A percentile compares a stretch with the other conserved stretches of the same genome.
Evolutionary conservation across 2,329 filamentous ascomycete species (phyloP).

Genomic region (Fusarium kyushuense): DNA sequence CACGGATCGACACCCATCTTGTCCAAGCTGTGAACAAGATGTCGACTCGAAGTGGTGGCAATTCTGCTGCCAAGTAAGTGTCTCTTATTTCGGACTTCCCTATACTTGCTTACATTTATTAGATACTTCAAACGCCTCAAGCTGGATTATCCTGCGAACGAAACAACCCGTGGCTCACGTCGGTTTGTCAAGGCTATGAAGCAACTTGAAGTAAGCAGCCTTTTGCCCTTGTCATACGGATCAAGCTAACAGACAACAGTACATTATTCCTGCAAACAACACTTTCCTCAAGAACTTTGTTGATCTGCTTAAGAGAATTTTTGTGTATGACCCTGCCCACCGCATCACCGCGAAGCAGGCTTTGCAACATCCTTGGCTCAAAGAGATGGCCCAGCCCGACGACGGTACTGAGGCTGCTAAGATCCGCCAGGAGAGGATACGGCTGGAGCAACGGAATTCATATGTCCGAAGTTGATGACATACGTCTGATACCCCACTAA

Average conservation of each 20-base stretch:
- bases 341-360: constrained; percentile 76
- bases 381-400: constrained; percentile 71
- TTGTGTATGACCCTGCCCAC: constrained; percentile 74
- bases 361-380: constrained; percentile 76
- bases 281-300: constrained; percentile 72
- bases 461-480: constrained; percentile 45
- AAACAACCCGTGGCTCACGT: constrained; percentile 73
- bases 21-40: constrained; percentile 64
- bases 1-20: constrained; percentile 68
- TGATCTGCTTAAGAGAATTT: constrained; percentile 74
- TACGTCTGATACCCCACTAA: constrained; percentile 42
- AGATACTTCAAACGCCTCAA: constrained; percentile 76
- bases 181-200: constrained; percentile 81
- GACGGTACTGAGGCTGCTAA: constrained; percentile 77
- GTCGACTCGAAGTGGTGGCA: constrained; percentile 67
- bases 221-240: background rate
- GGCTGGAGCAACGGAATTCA: constrained; percentile 54
- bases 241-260: constrained; percentile 56
- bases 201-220: constrained; percentile 66
- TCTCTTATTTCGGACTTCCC: background rate
- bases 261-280: constrained; percentile 72
- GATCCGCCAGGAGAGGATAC: constrained; percentile 67
- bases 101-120: constrained; percentile 51
- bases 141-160: constrained; percentile 73
- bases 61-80: constrained; percentile 73